Conservation (phyloP, 129 eudicot genomes). For the Flaveria ramosissima region DNA sequence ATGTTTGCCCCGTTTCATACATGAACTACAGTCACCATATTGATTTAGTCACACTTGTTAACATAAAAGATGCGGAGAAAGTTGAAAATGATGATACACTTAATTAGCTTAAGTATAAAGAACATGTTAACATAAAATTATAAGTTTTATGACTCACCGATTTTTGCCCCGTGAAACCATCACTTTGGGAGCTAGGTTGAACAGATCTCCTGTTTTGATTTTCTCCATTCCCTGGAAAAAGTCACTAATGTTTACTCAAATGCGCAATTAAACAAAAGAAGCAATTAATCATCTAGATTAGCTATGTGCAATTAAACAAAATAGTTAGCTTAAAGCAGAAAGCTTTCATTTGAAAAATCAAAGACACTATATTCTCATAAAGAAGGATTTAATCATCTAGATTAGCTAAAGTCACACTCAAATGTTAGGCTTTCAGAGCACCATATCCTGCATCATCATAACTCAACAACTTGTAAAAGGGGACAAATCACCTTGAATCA, state of each 20-base stretch:
- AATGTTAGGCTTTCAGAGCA: constrained; percentile 22
- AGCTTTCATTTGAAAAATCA: neutral
- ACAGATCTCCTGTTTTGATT: constrained; percentile 36
- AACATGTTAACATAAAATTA: neutral
- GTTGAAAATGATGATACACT: constrained; percentile 6
- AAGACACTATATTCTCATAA: constrained; percentile 10
- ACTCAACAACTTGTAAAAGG: neutral
- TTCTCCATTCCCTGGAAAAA: constrained; percentile 44
- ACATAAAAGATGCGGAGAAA: constrained; percentile 5
- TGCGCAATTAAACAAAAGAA: constrained; percentile 14
- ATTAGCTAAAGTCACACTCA: constrained; percentile 20
- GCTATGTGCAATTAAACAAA: neutral
- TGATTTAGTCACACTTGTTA: constrained; percentile 2
- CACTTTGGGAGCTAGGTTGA: constrained; percentile 41
- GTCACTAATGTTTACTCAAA: constrained; percentile 18
- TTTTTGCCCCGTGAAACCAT: constrained; percentile 39
- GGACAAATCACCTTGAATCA: neutral
- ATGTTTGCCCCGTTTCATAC: constrained; percentile 45
- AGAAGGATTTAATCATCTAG: constrained; percentile 17
- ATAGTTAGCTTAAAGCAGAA: constrained; percentile 21
- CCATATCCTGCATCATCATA: constrained; percentile 31
- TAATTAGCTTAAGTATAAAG: constrained; percentile 3
- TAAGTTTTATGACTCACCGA: constrained; percentile 36
- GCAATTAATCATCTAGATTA: too few relatives aligned
- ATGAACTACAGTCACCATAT: constrained; percentile 41